These are phyloP conservation scores for Penicillium antarcticum DNA, from an alignment of 495 filamentous ascomycete genomes.

Conservation along the genomic window DNA sequence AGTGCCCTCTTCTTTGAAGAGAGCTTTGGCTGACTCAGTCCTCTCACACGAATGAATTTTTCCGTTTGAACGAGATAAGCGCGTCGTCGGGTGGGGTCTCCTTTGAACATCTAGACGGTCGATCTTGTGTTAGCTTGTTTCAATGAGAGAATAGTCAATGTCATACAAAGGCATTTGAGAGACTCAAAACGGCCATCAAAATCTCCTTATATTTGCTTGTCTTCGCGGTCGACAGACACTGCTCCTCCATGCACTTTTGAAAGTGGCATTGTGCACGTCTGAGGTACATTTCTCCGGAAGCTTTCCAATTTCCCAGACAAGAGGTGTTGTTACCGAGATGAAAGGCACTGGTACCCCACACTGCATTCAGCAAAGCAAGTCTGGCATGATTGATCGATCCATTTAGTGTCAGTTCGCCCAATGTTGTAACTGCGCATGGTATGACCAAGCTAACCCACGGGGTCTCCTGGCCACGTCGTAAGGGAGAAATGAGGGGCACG, in stretches of 20 bases:
- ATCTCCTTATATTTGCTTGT: slow-evolving; percentile 22
- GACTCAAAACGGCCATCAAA: slow-evolving; percentile 17
- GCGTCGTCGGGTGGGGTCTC: slow-evolving; percentile 11
- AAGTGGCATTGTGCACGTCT: slow-evolving; percentile 10
- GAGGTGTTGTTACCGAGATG: slow-evolving; percentile 6
- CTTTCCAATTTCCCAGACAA: slow-evolving; percentile 1
- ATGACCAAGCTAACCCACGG: slow-evolving; percentile 16
- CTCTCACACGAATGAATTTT: slow-evolving; percentile 15
- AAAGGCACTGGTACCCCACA: slow-evolving; percentile 17
- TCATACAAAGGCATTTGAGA: slow-evolving; percentile 21
- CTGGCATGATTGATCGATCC: slow-evolving; percentile 1
- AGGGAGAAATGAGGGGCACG: slow-evolving; percentile 14
- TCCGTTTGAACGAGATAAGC: slow-evolving; percentile 15
- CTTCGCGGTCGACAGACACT: background rate
- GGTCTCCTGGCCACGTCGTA: slow-evolving; percentile 12
- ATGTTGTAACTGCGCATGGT: slow-evolving; percentile 13
- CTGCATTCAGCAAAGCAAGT: slow-evolving; percentile 15
- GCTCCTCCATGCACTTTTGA: slow-evolving; percentile 9
- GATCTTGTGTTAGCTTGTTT: background rate
- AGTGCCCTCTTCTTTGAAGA: slow-evolving; percentile 17
- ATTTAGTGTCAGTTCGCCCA: slow-evolving; percentile 11
- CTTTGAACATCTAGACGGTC: slow-evolving; percentile 17
- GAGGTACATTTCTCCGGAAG: slow-evolving; percentile 2
- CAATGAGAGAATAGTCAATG: background rate
- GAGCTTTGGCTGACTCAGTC: slow-evolving; percentile 9